Evolutionary conservation across 306 rosid genomes (phyloP).

Genomic region (Pueraria montana): DNA sequence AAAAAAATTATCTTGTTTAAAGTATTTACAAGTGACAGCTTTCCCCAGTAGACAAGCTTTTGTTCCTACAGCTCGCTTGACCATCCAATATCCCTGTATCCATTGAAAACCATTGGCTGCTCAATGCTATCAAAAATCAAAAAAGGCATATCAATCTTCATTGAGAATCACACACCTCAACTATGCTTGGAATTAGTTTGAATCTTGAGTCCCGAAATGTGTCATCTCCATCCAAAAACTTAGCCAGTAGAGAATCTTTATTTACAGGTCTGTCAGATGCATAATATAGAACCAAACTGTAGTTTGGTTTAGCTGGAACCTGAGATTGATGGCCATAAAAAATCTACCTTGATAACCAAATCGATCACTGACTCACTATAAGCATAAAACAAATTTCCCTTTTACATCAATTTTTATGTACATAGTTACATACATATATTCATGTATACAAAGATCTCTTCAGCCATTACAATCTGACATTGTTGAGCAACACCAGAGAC

Average conservation of each 20-base stretch:
- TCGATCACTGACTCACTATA: neutral
- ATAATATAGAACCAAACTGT: constrained; percentile 83
- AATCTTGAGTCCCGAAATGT: constrained; percentile 83
- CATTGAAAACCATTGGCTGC: constrained; percentile 48
- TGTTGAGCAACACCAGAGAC: neutral
- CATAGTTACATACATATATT: neutral
- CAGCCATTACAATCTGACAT: neutral
- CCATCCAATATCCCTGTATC: constrained; percentile 97
- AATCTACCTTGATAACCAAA: constrained; percentile 21
- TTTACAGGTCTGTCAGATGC: constrained; percentile 85
- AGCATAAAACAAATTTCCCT: neutral
- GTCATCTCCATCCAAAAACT: constrained; percentile 85
- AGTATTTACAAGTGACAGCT: constrained; percentile 90
- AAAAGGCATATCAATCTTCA: neutral
- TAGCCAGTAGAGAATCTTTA: constrained; percentile 76
- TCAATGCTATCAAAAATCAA: constrained; percentile 16
- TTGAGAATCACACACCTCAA: constrained; percentile 69
- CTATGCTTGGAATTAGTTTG: constrained; percentile 95
- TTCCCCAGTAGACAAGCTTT: constrained; percentile 97
- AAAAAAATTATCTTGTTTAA: constrained; percentile 83
- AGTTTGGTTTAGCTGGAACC: constrained; percentile 99
- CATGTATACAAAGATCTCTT: neutral
- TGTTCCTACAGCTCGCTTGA: constrained; percentile 98
- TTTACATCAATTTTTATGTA: neutral
- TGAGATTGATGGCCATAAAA: constrained; percentile 47